Evolutionary conservation across 495 filamentous ascomycete genomes (phyloP).

Genomic region (Astrothelium macrocarpum): DNA sequence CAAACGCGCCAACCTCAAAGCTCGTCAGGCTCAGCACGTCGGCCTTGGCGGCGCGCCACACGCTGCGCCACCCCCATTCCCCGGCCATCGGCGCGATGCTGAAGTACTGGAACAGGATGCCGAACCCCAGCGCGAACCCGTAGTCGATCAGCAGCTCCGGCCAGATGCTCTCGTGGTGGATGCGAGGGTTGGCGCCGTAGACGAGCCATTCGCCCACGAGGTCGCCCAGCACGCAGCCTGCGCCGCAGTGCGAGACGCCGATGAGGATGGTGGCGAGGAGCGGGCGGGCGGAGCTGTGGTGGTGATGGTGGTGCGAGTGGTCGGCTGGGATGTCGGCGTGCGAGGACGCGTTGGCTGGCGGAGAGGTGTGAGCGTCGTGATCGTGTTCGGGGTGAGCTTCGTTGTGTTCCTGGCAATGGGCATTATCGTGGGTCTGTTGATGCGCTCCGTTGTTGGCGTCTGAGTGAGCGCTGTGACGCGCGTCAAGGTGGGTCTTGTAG

Average conservation of each 20-base stretch:
- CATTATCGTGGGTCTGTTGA: not conserved
- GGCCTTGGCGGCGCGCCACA: conserved; percentile 26
- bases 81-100: conserved; percentile 28
- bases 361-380: not conserved
- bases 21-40: conserved; percentile 22
- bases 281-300: conserved; percentile 15
- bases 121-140: conserved; percentile 27
- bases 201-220: conserved; percentile 32
- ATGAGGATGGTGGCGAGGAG: conserved; percentile 25
- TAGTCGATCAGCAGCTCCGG: conserved; percentile 20
- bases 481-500: not conserved
- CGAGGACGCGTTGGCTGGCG: not conserved
- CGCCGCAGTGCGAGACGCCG: conserved; percentile 27
- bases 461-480: no score
- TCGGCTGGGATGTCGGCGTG: not conserved
- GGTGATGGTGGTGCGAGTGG: conserved; percentile 9
- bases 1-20: conserved; percentile 29
- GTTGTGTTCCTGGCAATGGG: not conserved
- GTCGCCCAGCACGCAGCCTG: conserved; percentile 28
- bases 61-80: conserved; percentile 22
- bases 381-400: not conserved
- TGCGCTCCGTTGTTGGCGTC: not conserved
- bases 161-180: conserved; percentile 20
- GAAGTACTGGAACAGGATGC: conserved; percentile 32
- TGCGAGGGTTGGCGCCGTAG: conserved; percentile 23